Conservation (phyloP, 2,329 filamentous ascomycete species). For the Phaeosphaeria sp. region DNA sequence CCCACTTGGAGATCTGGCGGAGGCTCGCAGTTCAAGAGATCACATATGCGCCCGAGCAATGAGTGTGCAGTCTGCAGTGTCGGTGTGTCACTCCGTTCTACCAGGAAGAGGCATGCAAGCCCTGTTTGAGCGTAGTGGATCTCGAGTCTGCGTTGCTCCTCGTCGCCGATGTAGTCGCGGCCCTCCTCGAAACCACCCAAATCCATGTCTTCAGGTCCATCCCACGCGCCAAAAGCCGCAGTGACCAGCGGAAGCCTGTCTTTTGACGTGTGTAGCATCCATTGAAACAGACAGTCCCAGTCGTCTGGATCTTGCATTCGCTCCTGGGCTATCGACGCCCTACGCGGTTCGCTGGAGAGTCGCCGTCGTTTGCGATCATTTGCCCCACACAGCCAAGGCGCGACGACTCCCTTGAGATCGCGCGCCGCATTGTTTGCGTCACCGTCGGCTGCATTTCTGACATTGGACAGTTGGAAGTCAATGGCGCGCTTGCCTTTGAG, state of each 20-base stretch:
- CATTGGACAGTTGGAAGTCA: conserved; percentile 61
- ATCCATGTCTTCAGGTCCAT: conserved; percentile 74
- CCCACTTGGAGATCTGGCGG: conserved; percentile 56
- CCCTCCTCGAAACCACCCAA: conserved; percentile 64
- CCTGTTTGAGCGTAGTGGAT: conserved; percentile 71
- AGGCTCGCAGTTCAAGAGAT: conserved; percentile 66
- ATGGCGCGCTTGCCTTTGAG: conserved; percentile 67
- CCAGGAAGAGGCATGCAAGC: conserved; percentile 71
- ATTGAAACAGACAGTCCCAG: conserved; percentile 74
- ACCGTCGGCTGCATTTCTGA: conserved; percentile 15
- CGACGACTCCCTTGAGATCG: conserved; percentile 72
- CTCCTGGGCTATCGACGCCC: conserved; percentile 47
- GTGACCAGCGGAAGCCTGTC: conserved; percentile 69
- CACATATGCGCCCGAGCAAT: conserved; percentile 66
- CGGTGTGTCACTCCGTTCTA: conserved; percentile 65
- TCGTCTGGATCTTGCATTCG: conserved; percentile 50
- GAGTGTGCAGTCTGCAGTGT: conserved; percentile 67
- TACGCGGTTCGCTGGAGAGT: conserved; percentile 43
- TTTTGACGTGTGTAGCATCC: conserved; percentile 68
- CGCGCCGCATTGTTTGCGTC: conserved; percentile 58
- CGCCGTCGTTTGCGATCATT: conserved; percentile 63
- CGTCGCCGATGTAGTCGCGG: conserved; percentile 65
- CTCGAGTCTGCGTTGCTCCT: conserved; percentile 66
- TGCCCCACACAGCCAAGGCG: conserved; percentile 75
- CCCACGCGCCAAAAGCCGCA: conserved; percentile 72